A percentile compares a stretch with the other conserved stretches of the same genome.
Conservation (phyloP, 768 basidiomycete species). For the Dentipellis sp. region DNA sequence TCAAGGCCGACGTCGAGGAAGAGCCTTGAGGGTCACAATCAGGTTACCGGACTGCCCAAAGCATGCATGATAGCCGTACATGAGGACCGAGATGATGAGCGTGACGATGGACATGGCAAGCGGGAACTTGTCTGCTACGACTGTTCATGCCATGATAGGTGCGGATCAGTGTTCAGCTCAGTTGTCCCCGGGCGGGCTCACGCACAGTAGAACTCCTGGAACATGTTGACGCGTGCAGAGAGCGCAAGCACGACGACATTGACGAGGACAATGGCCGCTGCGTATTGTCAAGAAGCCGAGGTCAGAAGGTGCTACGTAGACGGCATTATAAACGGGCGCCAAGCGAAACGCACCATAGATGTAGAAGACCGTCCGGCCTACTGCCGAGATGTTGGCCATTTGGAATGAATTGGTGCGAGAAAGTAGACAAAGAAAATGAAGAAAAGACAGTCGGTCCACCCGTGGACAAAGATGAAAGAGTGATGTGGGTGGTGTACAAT, state of each 20-base stretch:
- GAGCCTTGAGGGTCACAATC: conserved; percentile 24
- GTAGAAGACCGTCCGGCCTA: conserved; percentile 1
- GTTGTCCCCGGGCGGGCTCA: neutral
- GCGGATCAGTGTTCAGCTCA: no score
- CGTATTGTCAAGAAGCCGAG: no score
- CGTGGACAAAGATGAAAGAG: neutral
- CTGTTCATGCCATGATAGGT: conserved; percentile 19
- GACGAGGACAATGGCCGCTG: conserved; percentile 36
- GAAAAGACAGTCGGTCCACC: neutral
- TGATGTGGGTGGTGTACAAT: neutral
- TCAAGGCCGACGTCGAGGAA: conserved; percentile 31
- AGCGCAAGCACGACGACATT: conserved; percentile 44
- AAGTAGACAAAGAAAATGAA: neutral
- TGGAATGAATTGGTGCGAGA: neutral
- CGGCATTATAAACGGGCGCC: neutral
- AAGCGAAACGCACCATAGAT: neutral
- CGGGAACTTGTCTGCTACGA: conserved; percentile 52
- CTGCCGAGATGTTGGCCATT: neutral
- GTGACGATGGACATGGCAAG: conserved; percentile 47
- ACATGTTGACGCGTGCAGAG: conserved; percentile 43
- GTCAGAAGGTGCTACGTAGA: neutral
- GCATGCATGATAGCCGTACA: conserved; percentile 25
- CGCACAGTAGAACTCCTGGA: conserved; percentile 55
- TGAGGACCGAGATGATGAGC: conserved; percentile 30
- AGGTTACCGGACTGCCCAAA: neutral